Base-by-base conservation (phyloP, 75 land plant species). In the Pinus albicaulis region DNA sequence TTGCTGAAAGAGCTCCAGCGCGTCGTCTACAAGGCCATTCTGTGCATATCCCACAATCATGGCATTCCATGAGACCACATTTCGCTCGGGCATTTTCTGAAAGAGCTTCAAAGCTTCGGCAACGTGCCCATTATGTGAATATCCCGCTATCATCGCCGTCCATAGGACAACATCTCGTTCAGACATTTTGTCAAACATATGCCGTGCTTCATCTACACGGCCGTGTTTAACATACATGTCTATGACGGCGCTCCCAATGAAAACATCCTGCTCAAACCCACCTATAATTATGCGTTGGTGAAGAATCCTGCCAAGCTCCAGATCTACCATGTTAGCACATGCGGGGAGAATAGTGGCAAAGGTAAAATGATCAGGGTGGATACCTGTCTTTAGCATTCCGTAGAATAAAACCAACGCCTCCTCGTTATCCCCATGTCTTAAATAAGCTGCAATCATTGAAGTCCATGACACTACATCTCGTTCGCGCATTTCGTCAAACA, bases 31-130 rank as follows among this genome's bases (percentile, higher is more conserved):
- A 59, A 63, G 17, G 25, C 83, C 86, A 15, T 82, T 80, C 57
- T 87, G 87, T 20, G 76, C 85, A 44, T 85, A 80, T 57, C 75
- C 85, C 71, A 72, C 74, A 72, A 90, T 85, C 72, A 90, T 79
- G 2, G 80, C 84, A 84, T 85, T 90, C 87, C 87, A 90, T 19
- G 87, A 75, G 5, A 90, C 79, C 22, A 75, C 64, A 78, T 88
- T 80, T 20, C 70, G 82, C n/a, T 78, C 56, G 0, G 77, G 77
- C 80, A 82, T 79, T 13, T 74, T 26, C 26, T 79, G 19, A 75
- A 88, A 88, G 31, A 82, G 3, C 24, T 66, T 31, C 71, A 76
- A 52, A 26, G 82, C 87, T 59, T 81, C 74, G 11, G 15, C 77
- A 41, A 82, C 4, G 75, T 82, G 26, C 28, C 80, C 80, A 71